Evolutionary conservation across 1,139 yeast genomes (phyloP).

Genomic region (Debaryomyces singareniensis): DNA sequence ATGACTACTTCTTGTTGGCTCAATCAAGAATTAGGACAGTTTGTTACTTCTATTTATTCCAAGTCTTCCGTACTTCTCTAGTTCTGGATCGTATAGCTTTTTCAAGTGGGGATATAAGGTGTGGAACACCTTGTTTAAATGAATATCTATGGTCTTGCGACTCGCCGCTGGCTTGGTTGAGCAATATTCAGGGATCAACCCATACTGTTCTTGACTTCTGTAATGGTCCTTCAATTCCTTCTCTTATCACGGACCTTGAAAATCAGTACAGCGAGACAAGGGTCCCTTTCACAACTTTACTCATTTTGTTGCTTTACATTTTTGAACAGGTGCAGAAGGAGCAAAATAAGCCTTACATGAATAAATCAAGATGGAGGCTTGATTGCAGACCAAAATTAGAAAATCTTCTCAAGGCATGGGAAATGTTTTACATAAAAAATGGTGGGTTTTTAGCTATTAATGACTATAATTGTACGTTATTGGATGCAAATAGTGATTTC

Average conservation of each 20-base stretch:
- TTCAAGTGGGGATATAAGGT: conserved; percentile 54
- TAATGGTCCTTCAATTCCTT: conserved; percentile 49
- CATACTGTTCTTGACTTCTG: conserved; percentile 41
- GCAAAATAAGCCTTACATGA: conserved; percentile 22
- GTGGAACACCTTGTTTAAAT: conserved; percentile 69
- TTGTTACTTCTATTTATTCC: conserved; percentile 69
- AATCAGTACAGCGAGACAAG: conserved; percentile 35
- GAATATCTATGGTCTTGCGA: conserved; percentile 69
- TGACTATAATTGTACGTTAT: conserved; percentile 42
- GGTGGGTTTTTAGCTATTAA: conserved; percentile 56
- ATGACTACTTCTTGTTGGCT: conserved; percentile 69
- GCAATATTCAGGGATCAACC: conserved; percentile 9
- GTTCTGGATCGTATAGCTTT: conserved; percentile 54
- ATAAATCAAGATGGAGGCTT: conserved; percentile 50
- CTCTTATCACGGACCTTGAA: conserved; percentile 43
- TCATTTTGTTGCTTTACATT: conserved; percentile 63
- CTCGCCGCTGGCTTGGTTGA: conserved; percentile 53
- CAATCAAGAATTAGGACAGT: conserved; percentile 85
- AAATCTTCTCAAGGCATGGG: conserved; percentile 58
- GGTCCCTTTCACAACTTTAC: conserved; percentile 50
- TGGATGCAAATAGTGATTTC: conserved; percentile 48
- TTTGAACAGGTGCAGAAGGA: conserved; percentile 64
- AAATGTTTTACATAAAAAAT: conserved; percentile 48
- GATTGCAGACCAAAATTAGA: conserved; percentile 51
- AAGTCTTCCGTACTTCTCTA: conserved; percentile 63